phyloP scores from a whole-genome alignment of 495 filamentous ascomycete species.

The Penicillium paradoxum region DNA sequence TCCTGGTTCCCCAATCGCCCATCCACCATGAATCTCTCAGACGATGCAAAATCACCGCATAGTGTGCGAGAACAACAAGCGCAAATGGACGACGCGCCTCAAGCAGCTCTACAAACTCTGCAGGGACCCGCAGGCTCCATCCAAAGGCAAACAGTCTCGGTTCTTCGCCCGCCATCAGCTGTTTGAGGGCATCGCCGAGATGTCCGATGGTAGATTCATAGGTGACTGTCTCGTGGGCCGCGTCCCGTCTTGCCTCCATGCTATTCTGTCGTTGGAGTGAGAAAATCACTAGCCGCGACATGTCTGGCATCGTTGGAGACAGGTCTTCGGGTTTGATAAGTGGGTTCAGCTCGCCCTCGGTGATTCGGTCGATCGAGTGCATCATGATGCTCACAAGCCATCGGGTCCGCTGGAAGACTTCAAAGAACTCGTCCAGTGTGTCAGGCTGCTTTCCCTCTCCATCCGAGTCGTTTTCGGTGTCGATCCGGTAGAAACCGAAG shows the following conservation, averaged over 20 bases:
- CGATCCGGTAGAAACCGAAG: conserved; percentile 35
- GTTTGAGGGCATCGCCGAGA: conserved; percentile 26
- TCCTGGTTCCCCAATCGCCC: conserved; percentile 37
- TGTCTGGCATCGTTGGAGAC: conserved; percentile 34
- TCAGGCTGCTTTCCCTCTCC: conserved; percentile 12
- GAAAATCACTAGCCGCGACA: conserved; percentile 32
- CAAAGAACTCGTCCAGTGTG: conserved; percentile 36
- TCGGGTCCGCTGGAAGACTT: conserved; percentile 40
- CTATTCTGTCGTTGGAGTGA: conserved; percentile 27
- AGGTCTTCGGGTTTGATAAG: conserved; percentile 22
- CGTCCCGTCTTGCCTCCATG: conserved; percentile 20
- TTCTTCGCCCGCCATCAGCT: conserved; percentile 32
- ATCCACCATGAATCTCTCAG: conserved; percentile 50
- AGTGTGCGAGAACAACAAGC: conserved; percentile 48
- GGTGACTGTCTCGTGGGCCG: conserved; percentile 26
- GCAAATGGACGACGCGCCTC: conserved; percentile 50
- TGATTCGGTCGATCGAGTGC: conserved; percentile 27
- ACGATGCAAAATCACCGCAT: conserved; percentile 45
- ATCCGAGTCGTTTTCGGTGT: conserved; percentile 16
- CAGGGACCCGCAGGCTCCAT: conserved; percentile 49
- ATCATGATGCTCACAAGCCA: conserved; percentile 33
- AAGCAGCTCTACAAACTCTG: conserved; percentile 48
- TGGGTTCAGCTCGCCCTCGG: conserved; percentile 32
- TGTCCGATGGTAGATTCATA: conserved; percentile 30
- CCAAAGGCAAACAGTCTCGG: conserved; percentile 38